Evolutionary conservation across 1,284 basidiomycete species (phyloP), one percentile per base, ranked within the genome.

Genomic region (Cronartium ribicola): DNA sequence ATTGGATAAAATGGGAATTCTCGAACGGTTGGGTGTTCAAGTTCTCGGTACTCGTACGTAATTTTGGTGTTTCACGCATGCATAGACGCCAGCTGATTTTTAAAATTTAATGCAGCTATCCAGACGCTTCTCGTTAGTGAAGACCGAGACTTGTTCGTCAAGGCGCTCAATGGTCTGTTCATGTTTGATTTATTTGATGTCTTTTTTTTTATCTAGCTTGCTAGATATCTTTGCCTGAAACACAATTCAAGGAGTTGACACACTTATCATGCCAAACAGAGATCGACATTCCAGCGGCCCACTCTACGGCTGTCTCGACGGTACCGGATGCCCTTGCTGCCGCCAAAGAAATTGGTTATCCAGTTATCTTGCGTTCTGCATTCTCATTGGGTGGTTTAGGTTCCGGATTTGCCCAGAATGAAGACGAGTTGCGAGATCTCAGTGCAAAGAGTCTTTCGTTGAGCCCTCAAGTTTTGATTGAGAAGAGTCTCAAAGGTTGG

Each of bases 401-500:
- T 75, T 98, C 95, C 79, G 96, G 96, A 75, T 99, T 99, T 80
- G 96, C 96, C 67, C 89, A 97, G 81, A 88, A 98, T 82, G 86
- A 93, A 40, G 92, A 98, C 77, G 95, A 98, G 84, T 85, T 99
- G 74, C 89, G 94, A 75, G 94, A 98, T 83, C 85, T 99, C 29
- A 88, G 92, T 68, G 94, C 96, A 48, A 94, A 91, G 83, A 89
- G 90, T 80, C 87, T 99, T 76, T 89, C 88, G 81, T 85, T 98
- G 46, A 91, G 89, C 79, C 96, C 96, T 64, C 96, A 98, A 83
- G 92, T 98, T 64, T 86, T 99, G 73, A 94, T 98, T 78, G 96
- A 98, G 83, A 91, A 94, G 78, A 94, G 91, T 79, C 91, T 99
- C 88, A 98, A 98, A 83, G 96, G 96, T 62, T 99, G 96, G 96